Evolutionary conservation across 495 filamentous ascomycete genomes (phyloP), one percentile per base, ranked within the genome.

Genomic region (Lophiostoma macrostomum): DNA sequence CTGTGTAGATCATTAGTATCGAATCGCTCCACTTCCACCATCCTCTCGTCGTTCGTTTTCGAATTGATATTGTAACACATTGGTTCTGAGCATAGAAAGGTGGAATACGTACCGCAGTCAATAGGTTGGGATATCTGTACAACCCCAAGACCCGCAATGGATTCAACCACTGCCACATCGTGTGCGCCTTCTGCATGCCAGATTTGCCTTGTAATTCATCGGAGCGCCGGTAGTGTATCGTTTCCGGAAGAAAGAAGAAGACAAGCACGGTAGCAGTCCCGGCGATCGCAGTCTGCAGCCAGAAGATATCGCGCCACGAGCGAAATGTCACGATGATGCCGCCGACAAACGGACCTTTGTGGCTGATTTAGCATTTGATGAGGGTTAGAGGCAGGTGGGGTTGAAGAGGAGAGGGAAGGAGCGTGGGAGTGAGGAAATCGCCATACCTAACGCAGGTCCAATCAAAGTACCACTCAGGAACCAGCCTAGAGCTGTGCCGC

Each of bases 231-330:
- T 78, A 73, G 45, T 82, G 77, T 52, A 84, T 82, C 3, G 84
- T 89, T 61, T 89, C 85, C 1, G 85, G 85, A 29, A 86, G 74
- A 29, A 86, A 70, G 54, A 83, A 76, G 63, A 78, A 76, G n/a
- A 84, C 76, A 0, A 80, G 74, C 4, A 83, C n/a, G 3, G 74
- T 69, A 10, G 77, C 81, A 10, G 74, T 50, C 5, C 77, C 83
- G 2, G 76, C 79, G 0, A 89, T 71, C 0, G 76, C 83, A 8
- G 81, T 76, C 61, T 88, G 83, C 12, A 88, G 75, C 80, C 83
- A 88, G 71, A 88, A 87, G 25, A 88, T 83, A 29, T 76, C 76
- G 24, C 84, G 68, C 85, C 85, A 89, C 5, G 78, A 76, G 13
- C 74, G 69, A 67, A 79, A 88, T 0, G 81, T 88, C 13, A 87